These are phyloP conservation scores for Neurospora terricola DNA, from an alignment of 495 filamentous ascomycete species.

Conservation along the genomic window DNA sequence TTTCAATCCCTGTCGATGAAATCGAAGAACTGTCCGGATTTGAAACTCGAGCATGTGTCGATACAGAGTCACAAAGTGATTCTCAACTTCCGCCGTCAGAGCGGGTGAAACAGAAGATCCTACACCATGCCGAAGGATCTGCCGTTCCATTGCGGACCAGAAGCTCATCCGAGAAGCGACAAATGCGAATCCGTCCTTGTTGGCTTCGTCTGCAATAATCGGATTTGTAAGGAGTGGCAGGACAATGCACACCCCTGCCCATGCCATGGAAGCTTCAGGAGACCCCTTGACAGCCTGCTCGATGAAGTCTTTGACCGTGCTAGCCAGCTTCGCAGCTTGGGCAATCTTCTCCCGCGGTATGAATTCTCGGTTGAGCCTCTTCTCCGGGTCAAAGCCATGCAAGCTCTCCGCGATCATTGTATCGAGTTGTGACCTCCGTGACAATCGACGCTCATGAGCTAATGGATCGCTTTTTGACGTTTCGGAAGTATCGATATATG, in stretches of 20 bases:
- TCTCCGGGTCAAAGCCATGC: constrained; percentile 5
- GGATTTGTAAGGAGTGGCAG: constrained; percentile 19
- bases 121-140: neutral
- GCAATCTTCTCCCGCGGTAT: neutral
- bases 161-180: constrained; percentile 17
- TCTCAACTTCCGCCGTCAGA: neutral
- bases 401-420: constrained; percentile 5
- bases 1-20: constrained; percentile 5
- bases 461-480: too few relatives aligned
- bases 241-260: constrained; percentile 17
- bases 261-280: constrained; percentile 17
- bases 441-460: too few relatives aligned
- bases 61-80: constrained; percentile 14
- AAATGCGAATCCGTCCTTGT: constrained; percentile 17
- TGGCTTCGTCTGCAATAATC: constrained; percentile 8
- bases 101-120: neutral
- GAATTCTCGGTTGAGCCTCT: neutral
- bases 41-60: constrained; percentile 19
- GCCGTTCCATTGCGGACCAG: constrained; percentile 11
- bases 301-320: constrained; percentile 9
- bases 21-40: constrained; percentile 14
- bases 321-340: constrained; percentile 1
- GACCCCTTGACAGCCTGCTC: constrained; percentile 11
- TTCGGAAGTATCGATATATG: too few relatives aligned
- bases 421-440: neutral